Conservation (phyloP, 2,329 filamentous ascomycete genomes). For the Calonectria ilicicola region DNA sequence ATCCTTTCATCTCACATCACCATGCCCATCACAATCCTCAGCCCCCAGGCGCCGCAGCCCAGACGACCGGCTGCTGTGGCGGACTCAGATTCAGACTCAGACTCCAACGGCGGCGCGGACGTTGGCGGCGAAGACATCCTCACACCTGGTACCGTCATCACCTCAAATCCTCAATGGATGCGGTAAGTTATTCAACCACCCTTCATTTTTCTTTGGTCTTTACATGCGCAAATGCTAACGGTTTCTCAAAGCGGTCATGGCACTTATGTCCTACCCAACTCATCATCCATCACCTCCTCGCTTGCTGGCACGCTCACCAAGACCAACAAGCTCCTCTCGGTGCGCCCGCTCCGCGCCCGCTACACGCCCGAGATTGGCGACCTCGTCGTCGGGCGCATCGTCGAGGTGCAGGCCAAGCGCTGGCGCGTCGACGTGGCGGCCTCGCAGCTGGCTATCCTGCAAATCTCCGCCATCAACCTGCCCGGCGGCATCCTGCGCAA, state of each 20-base stretch:
- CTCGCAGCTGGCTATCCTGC: constrained; percentile 85
- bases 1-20: constrained; percentile 28
- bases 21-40: constrained; percentile 64
- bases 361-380: constrained; percentile 98
- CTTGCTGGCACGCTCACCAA: constrained; percentile 91
- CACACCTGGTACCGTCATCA: constrained; percentile 90
- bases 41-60: constrained; percentile 51
- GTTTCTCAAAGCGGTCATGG: constrained; percentile 80
- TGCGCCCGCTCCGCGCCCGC: constrained; percentile 88
- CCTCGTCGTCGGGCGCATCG: constrained; percentile 91
- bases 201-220: background rate
- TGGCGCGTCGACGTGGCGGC: constrained; percentile 97
- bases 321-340: constrained; percentile 96
- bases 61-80: constrained; percentile 34
- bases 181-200: constrained; percentile 60
- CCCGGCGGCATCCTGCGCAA: constrained; percentile 93
- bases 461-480: constrained; percentile 91
- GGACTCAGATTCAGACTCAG: constrained; percentile 56
- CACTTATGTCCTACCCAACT: constrained; percentile 77
- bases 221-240: background rate
- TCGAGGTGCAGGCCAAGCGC: constrained; percentile 91
- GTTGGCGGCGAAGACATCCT: constrained; percentile 71
- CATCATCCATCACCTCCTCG: constrained; percentile 83
- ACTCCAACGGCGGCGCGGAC: constrained; percentile 60
- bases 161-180: constrained; percentile 97